These are phyloP conservation scores for Marchantia paleacea DNA, from an alignment of 225 moss, liverwort and hornwort genomes.

Conservation along the genomic window DNA sequence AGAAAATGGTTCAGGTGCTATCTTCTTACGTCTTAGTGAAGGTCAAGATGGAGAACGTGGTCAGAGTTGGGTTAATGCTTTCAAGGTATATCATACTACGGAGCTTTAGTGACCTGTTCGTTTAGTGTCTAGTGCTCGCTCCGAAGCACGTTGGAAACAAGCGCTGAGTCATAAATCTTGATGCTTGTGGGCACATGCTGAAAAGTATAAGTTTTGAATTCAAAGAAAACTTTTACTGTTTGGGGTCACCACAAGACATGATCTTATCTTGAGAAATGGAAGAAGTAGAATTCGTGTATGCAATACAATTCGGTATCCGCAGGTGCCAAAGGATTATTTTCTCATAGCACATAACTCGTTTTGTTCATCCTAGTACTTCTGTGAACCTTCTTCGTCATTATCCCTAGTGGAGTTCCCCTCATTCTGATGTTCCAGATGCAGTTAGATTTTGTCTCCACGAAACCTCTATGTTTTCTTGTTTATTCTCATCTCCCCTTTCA, in stretches of 20 bases:
- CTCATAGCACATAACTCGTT: too few relatives aligned
- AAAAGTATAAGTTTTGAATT: too few relatives aligned
- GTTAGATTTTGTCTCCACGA: background rate
- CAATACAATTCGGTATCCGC: too few relatives aligned
- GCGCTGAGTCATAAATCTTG: too few relatives aligned
- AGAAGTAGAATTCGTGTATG: too few relatives aligned
- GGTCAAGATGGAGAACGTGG: conserved; percentile 34
- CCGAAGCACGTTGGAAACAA: too few relatives aligned
- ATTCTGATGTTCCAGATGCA: background rate
- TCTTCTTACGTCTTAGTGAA: conserved; percentile 26
- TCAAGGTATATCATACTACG: conserved; percentile 17
- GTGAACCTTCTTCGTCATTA: background rate
- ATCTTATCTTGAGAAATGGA: too few relatives aligned
- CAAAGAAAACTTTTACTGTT: too few relatives aligned
- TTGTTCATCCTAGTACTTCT: background rate
- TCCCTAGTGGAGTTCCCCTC: background rate
- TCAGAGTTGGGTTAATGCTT: conserved; percentile 33
- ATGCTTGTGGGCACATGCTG: too few relatives aligned
- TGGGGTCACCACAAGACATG: too few relatives aligned
- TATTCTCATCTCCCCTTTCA: background rate
- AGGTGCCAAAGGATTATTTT: too few relatives aligned
- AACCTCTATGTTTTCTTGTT: background rate
- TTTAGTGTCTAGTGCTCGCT: background rate
- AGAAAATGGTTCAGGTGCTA: conserved; percentile 30
- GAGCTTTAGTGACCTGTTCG: background rate